phyloP scores from a whole-genome alignment of 306 rosid genomes.

The Clitoria ternatea region DNA sequence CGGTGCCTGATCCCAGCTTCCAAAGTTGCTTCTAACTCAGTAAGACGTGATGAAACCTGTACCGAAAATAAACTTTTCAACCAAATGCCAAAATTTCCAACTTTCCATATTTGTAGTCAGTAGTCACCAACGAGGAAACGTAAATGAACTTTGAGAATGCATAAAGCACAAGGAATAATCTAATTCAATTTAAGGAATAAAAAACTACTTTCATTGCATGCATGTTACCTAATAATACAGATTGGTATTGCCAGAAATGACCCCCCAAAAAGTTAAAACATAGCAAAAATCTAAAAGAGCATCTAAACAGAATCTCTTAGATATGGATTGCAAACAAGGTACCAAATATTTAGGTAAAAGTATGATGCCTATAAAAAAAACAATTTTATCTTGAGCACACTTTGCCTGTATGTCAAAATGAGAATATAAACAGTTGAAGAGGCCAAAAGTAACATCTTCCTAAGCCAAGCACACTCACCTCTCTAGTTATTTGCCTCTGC shows the following conservation, averaged over 20 bases:
- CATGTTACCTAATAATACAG: not conserved
- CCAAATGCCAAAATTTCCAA: not conserved
- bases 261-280: not conserved
- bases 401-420: not conserved
- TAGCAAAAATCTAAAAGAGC: constrained; percentile 4
- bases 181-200: constrained; percentile 1
- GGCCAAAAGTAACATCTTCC: constrained; percentile 25
- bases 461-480: constrained; percentile 52
- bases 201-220: not conserved
- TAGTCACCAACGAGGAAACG: not conserved
- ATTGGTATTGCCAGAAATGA: constrained; percentile 14
- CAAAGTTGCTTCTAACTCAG: constrained; percentile 86
- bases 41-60: constrained; percentile 86
- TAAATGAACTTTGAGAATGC: constrained; percentile 13
- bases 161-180: not conserved
- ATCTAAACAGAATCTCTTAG: not conserved
- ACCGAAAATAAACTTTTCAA: constrained; percentile 18
- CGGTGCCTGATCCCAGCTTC: constrained; percentile 90
- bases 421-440: not conserved
- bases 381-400: constrained; percentile 5
- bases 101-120: not conserved
- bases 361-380: not conserved
- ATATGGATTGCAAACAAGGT: not conserved
- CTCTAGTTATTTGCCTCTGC: constrained; percentile 90
- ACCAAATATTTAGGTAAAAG: not conserved